A percentile compares a stretch with the other conserved stretches of the same genome.
phyloP scores from a whole-genome alignment of 257 asterid species.

The Solanum clarkiae region DNA sequence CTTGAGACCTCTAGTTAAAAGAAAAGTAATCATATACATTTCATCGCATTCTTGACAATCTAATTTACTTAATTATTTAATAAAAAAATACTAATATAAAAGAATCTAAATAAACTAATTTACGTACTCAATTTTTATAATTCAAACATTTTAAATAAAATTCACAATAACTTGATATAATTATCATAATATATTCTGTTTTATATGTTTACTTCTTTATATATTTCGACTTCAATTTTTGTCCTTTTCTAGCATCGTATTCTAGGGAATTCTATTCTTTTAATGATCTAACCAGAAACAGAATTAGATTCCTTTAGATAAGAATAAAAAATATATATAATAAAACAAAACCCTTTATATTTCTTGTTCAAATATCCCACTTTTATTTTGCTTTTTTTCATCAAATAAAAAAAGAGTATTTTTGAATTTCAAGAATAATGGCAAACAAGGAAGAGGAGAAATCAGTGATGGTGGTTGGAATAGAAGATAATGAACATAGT shows the following conservation, averaged over 20 bases:
- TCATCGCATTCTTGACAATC: too few relatives aligned
- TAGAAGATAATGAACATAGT: constrained; percentile 75
- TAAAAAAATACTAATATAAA: too few relatives aligned
- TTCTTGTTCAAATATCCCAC: neutral
- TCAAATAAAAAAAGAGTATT: too few relatives aligned
- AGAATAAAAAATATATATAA: neutral
- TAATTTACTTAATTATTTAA: too few relatives aligned
- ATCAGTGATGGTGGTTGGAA: neutral
- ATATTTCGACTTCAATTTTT: neutral
- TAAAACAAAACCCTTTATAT: neutral
- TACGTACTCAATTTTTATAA: too few relatives aligned
- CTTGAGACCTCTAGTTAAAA: too few relatives aligned
- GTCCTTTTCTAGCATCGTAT: neutral
- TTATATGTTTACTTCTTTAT: neutral
- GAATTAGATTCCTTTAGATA: neutral
- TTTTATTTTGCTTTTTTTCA: neutral
- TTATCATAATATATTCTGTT: neutral
- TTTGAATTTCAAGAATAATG: neutral
- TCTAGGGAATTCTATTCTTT: neutral
- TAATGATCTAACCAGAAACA: neutral
- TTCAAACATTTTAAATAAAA: too few relatives aligned
- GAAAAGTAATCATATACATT: too few relatives aligned
- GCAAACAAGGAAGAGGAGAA: neutral
- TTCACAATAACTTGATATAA: too few relatives aligned
- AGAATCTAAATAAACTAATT: too few relatives aligned